Conservation (phyloP, 352 stramenopile species). For the Phytophthora capsici region DNA sequence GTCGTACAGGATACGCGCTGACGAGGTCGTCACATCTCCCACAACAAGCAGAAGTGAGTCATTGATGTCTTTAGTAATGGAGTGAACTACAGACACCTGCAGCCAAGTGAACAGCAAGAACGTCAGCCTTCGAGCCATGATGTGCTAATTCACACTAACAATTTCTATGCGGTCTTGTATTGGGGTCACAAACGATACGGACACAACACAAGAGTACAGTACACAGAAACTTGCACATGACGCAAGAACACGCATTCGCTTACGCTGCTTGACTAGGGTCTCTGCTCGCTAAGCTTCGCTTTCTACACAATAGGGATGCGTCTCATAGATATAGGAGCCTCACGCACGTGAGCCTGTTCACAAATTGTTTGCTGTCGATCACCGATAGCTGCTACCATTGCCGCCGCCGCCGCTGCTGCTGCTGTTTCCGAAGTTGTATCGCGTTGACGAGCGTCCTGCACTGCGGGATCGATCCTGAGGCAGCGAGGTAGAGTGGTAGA, state of each 20-base stretch:
- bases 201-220: background rate
- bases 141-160: no score
- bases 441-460: slow-evolving; percentile 46
- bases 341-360: slow-evolving; percentile 15
- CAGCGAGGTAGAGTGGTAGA: slow-evolving; percentile 60
- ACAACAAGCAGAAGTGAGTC: slow-evolving; percentile 55
- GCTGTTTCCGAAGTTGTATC: slow-evolving; percentile 43
- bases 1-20: slow-evolving; percentile 61
- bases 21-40: slow-evolving; percentile 51
- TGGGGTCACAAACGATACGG: no score
- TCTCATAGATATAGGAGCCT: slow-evolving; percentile 45
- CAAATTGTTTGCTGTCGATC: slow-evolving; percentile 16
- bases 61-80: slow-evolving; percentile 12
- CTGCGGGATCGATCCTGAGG: slow-evolving; percentile 62
- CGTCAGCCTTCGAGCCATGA: background rate
- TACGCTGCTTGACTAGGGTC: slow-evolving; percentile 21
- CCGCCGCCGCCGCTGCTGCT: slow-evolving; percentile 30
- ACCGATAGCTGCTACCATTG: slow-evolving; percentile 37
- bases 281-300: slow-evolving; percentile 26
- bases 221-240: slow-evolving; percentile 24
- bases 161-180: no score
- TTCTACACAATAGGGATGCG: slow-evolving; percentile 44
- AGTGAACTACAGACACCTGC: background rate
- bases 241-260: slow-evolving; percentile 28
- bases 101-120: slow-evolving; percentile 21